phyloP scores from a whole-genome alignment of 1,284 basidiomycete genomes.

The Leucocoprinus gongylophorus region DNA sequence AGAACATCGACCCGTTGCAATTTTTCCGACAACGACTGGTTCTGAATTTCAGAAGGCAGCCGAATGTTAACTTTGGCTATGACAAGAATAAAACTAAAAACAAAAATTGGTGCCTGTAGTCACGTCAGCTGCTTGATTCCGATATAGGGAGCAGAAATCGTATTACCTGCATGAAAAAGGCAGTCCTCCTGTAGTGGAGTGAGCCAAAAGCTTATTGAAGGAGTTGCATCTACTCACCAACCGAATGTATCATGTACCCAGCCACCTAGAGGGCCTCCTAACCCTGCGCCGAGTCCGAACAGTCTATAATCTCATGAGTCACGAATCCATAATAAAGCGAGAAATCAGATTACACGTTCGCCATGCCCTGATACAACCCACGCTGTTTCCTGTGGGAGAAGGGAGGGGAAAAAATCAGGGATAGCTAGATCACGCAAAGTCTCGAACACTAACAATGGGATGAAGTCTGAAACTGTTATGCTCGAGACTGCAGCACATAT shows the following conservation, averaged over 20 bases:
- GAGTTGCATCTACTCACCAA: slow-evolving; percentile 48
- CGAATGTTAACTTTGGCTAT: slow-evolving; percentile 67
- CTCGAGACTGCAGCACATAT: slow-evolving; percentile 53
- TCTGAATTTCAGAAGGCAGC: slow-evolving; percentile 53
- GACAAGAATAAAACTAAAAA: slow-evolving; percentile 64
- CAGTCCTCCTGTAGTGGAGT: slow-evolving; percentile 44
- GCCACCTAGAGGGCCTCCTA: slow-evolving; percentile 89
- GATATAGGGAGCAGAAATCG: slow-evolving; percentile 13
- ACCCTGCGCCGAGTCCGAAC: slow-evolving; percentile 69
- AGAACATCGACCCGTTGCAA: slow-evolving; percentile 76
- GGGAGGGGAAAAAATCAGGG: slow-evolving; percentile 3
- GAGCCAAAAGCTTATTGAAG: slow-evolving; percentile 12
- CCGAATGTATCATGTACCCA: slow-evolving; percentile 79
- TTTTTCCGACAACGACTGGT: slow-evolving; percentile 54
- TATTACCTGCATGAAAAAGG: slow-evolving; percentile 61
- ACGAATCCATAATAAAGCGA: slow-evolving; percentile 9
- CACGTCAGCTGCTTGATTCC: slow-evolving; percentile 6
- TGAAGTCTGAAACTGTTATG: slow-evolving; percentile 70
- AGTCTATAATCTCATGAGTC: slow-evolving; percentile 37
- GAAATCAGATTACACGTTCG: slow-evolving; percentile 60
- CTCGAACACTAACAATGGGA: slow-evolving; percentile 60
- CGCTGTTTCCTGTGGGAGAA: slow-evolving; percentile 58
- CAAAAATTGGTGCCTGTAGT: slow-evolving; percentile 63
- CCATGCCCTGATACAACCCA: slow-evolving; percentile 84
- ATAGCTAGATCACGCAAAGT: slow-evolving; percentile 1